Evolutionary conservation across 108 stramenopile genomes (phyloP).

Genomic region (Fistulifera pelliculosa): DNA sequence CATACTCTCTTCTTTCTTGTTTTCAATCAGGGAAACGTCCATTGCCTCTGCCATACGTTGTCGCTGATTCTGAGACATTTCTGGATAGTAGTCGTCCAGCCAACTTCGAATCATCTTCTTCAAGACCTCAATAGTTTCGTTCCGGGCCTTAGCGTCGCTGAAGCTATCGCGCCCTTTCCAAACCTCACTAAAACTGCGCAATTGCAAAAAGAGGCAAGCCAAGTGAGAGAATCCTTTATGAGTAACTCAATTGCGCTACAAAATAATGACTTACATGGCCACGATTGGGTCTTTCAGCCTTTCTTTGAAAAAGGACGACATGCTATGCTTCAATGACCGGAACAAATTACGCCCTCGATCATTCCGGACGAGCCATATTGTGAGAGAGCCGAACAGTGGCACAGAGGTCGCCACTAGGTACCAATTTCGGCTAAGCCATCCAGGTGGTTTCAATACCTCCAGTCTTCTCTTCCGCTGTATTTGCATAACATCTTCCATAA

Average conservation of each 20-base stretch:
- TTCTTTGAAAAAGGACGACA: slow-evolving; percentile 46
- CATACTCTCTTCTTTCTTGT: slow-evolving; percentile 68
- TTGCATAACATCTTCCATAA: slow-evolving; percentile 61
- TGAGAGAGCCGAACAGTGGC: slow-evolving; percentile 33
- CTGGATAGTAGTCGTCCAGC: slow-evolving; percentile 79
- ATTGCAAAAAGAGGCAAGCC: background rate
- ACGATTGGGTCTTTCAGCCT: slow-evolving; percentile 54
- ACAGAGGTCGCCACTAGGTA: slow-evolving; percentile 48
- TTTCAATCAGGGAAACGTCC: slow-evolving; percentile 79
- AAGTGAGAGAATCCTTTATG: background rate
- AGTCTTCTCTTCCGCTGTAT: slow-evolving; percentile 60
- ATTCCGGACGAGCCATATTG: slow-evolving; percentile 35
- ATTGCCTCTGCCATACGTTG: slow-evolving; percentile 43
- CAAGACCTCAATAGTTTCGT: slow-evolving; percentile 55
- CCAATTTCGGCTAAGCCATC: slow-evolving; percentile 58
- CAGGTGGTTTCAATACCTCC: slow-evolving; percentile 51
- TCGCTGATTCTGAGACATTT: slow-evolving; percentile 52
- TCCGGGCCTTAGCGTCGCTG: slow-evolving; percentile 65
- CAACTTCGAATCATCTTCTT: slow-evolving; percentile 83
- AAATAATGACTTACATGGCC: slow-evolving; percentile 41
- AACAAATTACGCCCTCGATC: slow-evolving; percentile 28
- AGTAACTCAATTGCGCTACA: background rate
- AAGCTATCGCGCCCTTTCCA: slow-evolving; percentile 55
- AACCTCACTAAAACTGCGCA: slow-evolving; percentile 34
- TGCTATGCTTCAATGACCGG: slow-evolving; percentile 22